A percentile compares a stretch with the other conserved stretches of the same genome.
Evolutionary conservation across 139 green algal species (phyloP).

Genomic region (Bryopsis sp.): DNA sequence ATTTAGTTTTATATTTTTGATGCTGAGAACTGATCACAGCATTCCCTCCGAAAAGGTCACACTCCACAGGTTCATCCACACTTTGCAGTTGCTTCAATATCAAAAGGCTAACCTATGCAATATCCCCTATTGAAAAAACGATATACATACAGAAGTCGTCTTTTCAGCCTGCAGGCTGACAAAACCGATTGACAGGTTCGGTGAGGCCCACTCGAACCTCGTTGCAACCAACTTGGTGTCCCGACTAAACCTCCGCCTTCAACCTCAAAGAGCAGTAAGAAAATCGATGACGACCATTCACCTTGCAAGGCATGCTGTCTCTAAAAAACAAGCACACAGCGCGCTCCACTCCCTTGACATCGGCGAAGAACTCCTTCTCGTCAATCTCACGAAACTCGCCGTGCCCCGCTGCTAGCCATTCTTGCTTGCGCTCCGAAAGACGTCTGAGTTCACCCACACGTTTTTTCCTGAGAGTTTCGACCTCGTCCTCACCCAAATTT

Average conservation of each 20-base stretch:
- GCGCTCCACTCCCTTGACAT: conserved; percentile 86
- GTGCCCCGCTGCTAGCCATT: conserved; percentile 82
- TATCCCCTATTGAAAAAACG: too few relatives aligned
- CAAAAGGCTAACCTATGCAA: not conserved
- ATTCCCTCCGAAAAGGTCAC: not conserved
- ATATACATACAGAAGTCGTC: not conserved
- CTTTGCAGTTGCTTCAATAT: not conserved
- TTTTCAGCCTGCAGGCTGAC: not conserved
- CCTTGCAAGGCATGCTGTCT: conserved; percentile 83
- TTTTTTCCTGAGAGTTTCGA: conserved; percentile 63
- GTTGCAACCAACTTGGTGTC: too few relatives aligned
- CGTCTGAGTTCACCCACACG: conserved; percentile 49
- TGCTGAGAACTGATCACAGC: conserved; percentile 3
- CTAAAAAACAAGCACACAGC: conserved; percentile 88
- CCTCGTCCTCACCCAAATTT: conserved; percentile 82
- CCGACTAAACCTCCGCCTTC: too few relatives aligned
- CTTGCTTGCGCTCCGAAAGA: conserved; percentile 55
- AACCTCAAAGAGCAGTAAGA: too few relatives aligned
- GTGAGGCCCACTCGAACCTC: too few relatives aligned
- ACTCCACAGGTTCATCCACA: not conserved
- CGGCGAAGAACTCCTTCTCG: conserved; percentile 93
- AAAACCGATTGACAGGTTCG: not conserved
- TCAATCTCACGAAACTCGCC: conserved; percentile 77
- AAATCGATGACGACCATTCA: too few relatives aligned
- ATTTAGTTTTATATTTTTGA: not conserved